Conservation (phyloP, 352 stramenopile species). For the Phytophthora pinifolia region DNA sequence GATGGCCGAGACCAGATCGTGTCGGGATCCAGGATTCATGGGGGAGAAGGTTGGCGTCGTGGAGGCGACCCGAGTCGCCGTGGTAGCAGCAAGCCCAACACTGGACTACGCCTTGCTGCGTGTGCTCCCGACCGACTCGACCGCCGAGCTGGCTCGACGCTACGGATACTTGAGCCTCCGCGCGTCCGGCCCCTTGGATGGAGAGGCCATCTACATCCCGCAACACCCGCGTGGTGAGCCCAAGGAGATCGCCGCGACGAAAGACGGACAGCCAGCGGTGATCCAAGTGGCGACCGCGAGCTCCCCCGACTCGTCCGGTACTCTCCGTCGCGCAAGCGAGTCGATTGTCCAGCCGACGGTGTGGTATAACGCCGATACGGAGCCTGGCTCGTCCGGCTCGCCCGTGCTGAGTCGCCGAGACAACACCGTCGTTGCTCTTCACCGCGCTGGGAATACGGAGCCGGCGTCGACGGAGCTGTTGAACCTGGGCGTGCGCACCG, state of each 20-base stretch:
- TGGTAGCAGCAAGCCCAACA: constrained; percentile 41
- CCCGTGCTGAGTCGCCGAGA: constrained; percentile 59
- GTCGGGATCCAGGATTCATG: constrained; percentile 29
- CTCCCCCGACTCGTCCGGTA: not conserved
- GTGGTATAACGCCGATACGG: constrained; percentile 70
- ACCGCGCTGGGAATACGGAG: constrained; percentile 49
- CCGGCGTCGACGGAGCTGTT: constrained; percentile 33
- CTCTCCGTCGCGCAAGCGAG: constrained; percentile 16
- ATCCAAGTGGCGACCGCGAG: constrained; percentile 33
- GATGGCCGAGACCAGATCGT: constrained; percentile 56
- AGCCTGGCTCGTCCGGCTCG: constrained; percentile 64
- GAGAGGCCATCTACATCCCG: constrained; percentile 63
- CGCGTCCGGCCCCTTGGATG: constrained; percentile 37
- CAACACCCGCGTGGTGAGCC: constrained; percentile 64
- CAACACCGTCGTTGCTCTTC: constrained; percentile 66
- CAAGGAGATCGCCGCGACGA: constrained; percentile 53
- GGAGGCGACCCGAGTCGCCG: constrained; percentile 37
- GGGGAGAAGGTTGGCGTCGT: constrained; percentile 44
- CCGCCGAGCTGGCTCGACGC: constrained; percentile 31
- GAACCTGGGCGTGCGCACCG: constrained; percentile 1
- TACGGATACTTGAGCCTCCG: constrained; percentile 59
- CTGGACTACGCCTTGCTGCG: constrained; percentile 67
- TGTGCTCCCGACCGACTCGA: constrained; percentile 34
- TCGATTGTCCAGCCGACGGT: constrained; percentile 38
- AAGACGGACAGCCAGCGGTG: constrained; percentile 42